Evolutionary conservation across 2,329 filamentous ascomycete genomes (phyloP).

Genomic region (Curvularia lunata): DNA sequence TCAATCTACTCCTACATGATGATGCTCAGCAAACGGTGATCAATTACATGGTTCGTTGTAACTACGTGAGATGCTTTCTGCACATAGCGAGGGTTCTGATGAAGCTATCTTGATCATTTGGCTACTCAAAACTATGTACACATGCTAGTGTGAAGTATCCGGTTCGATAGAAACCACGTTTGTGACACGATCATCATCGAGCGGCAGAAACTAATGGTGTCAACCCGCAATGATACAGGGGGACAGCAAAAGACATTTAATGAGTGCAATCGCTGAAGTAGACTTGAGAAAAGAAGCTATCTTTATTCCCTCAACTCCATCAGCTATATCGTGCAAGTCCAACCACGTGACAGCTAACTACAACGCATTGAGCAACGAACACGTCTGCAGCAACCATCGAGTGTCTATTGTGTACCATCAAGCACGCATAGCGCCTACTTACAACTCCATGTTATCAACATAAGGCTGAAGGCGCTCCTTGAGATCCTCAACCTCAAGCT

Average conservation of each 20-base stretch:
- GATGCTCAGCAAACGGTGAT: not conserved
- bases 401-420: not conserved
- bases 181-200: not conserved
- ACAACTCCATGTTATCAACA: slow-evolving; percentile 44
- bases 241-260: not conserved
- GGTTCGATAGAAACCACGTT: not conserved
- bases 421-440: not conserved
- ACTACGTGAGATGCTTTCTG: not conserved
- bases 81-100: not conserved
- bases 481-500: slow-evolving; percentile 66
- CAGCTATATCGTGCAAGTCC: no score
- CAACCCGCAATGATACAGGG: not conserved
- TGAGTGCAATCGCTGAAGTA: no score
- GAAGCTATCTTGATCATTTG: not conserved
- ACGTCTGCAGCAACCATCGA: slow-evolving; percentile 4
- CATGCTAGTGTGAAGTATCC: slow-evolving; percentile 4
- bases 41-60: not conserved
- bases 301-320: no score
- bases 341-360: no score
- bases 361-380: not conserved
- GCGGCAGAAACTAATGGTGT: not conserved
- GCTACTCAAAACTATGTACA: not conserved
- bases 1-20: not conserved
- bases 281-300: no score
- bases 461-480: slow-evolving; percentile 57